Evolutionary conservation across 306 rosid genomes (phyloP).

Genomic region (Elaeagnus macrophylla): DNA sequence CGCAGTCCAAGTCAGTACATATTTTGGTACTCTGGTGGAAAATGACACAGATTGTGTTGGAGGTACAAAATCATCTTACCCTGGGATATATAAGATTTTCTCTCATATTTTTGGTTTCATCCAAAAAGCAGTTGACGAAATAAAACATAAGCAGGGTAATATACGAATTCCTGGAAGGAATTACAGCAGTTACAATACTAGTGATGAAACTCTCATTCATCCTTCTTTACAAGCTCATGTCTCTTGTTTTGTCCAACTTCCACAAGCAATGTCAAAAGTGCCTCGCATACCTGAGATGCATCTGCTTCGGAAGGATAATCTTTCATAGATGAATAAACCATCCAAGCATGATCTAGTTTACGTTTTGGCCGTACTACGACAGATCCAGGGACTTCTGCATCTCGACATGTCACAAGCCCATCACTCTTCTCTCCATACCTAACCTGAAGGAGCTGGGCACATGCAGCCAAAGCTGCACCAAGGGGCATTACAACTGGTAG

Average conservation of each 20-base stretch:
- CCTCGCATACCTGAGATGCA: constrained; percentile 92
- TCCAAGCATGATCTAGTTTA: constrained; percentile 93
- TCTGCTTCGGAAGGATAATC: constrained; percentile 63
- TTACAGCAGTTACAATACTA: constrained; percentile 8
- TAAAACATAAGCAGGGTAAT: too few relatives aligned
- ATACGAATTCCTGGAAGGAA: neutral
- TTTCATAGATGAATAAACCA: constrained; percentile 73
- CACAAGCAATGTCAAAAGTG: constrained; percentile 70
- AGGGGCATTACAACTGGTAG: constrained; percentile 85
- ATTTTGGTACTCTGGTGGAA: too few relatives aligned
- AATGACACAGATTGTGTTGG: too few relatives aligned
- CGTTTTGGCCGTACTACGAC: constrained; percentile 72
- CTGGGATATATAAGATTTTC: too few relatives aligned
- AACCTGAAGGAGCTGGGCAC: constrained; percentile 79
- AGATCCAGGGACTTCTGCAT: constrained; percentile 91
- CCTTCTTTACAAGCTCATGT: constrained; percentile 52
- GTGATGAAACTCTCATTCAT: constrained; percentile 36
- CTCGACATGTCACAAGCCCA: constrained; percentile 85
- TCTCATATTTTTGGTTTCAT: too few relatives aligned
- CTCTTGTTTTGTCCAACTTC: constrained; percentile 67
- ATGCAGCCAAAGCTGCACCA: constrained; percentile 96
- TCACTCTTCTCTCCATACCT: constrained; percentile 92
- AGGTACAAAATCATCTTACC: too few relatives aligned
- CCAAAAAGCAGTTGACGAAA: too few relatives aligned
- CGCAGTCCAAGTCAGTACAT: too few relatives aligned